Evolutionary conservation across 2,329 filamentous ascomycete species (phyloP).

Genomic region (Alternaria gaisen): DNA sequence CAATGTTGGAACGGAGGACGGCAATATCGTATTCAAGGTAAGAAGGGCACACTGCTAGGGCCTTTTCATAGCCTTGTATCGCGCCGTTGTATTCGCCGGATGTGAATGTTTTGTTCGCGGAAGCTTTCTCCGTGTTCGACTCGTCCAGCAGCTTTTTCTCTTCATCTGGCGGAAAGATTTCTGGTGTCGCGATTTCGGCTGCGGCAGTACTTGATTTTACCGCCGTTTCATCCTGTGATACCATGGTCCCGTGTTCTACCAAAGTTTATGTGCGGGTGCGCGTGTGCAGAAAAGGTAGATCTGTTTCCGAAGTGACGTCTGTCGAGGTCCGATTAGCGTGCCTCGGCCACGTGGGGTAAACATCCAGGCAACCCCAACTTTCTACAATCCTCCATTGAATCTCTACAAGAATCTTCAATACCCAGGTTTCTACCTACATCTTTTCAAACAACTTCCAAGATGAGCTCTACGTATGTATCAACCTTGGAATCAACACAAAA

Average conservation of each 20-base stretch:
- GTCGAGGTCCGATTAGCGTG: slow-evolving; percentile 20
- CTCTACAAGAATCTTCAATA: not conserved
- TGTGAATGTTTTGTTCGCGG: slow-evolving; percentile 82
- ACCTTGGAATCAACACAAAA: not conserved
- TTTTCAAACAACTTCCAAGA: slow-evolving; percentile 7
- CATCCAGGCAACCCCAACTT: slow-evolving; percentile 22
- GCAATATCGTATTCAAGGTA: slow-evolving; percentile 90
- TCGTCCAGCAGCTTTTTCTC: slow-evolving; percentile 68
- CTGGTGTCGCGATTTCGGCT: slow-evolving; percentile 18
- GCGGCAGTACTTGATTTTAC: slow-evolving; percentile 10
- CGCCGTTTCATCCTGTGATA: slow-evolving; percentile 9
- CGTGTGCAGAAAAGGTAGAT: slow-evolving; percentile 15
- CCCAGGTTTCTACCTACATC: not conserved
- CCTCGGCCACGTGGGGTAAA: slow-evolving; percentile 33
- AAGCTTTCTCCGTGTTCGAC: slow-evolving; percentile 75
- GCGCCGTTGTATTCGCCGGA: slow-evolving; percentile 77
- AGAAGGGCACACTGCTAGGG: slow-evolving; percentile 78
- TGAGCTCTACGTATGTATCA: slow-evolving; percentile 25
- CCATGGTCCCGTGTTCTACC: slow-evolving; percentile 11
- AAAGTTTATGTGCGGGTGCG: not conserved
- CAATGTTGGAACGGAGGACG: slow-evolving; percentile 86
- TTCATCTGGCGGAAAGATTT: slow-evolving; percentile 46
- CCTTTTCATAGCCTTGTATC: slow-evolving; percentile 82
- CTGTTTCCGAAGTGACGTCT: slow-evolving; percentile 37
- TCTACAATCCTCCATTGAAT: slow-evolving; percentile 11